Conservation (phyloP, 83 land plant species). For the Picea abies region DNA sequence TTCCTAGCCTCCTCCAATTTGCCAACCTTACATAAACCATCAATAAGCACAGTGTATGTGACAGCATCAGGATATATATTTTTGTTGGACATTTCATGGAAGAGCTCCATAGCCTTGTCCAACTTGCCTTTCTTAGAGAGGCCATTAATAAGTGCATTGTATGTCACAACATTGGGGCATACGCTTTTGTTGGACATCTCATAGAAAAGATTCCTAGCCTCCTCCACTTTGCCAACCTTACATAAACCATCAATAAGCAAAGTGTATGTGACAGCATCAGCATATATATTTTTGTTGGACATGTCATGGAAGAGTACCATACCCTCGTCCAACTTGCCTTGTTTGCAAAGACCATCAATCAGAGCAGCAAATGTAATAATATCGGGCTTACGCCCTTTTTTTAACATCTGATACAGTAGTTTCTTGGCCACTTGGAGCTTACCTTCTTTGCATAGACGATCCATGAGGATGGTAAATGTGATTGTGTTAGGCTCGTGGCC, state of each 20-base stretch:
- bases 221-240: slow-evolving; percentile 38
- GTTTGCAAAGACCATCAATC: slow-evolving; percentile 28
- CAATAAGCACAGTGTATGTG: slow-evolving; percentile 22
- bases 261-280: slow-evolving; percentile 45
- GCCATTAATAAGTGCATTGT: slow-evolving; percentile 47
- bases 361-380: slow-evolving; percentile 16
- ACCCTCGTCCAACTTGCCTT: slow-evolving; percentile 17
- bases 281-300: slow-evolving; percentile 1
- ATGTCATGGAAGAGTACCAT: slow-evolving; percentile 13
- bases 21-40: slow-evolving; percentile 25
- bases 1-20: slow-evolving; percentile 16
- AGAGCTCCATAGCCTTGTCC: slow-evolving; percentile 33
- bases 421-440: slow-evolving; percentile 1
- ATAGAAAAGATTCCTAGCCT: slow-evolving; percentile 54
- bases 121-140: slow-evolving; percentile 62
- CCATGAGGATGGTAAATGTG: slow-evolving; percentile 24
- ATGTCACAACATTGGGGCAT: slow-evolving; percentile 34
- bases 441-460: slow-evolving; percentile 8
- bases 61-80: slow-evolving; percentile 11
- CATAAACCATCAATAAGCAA: slow-evolving; percentile 51
- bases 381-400: slow-evolving; percentile 15
- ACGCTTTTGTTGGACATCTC: slow-evolving; percentile 47
- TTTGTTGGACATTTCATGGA: too few species aligned
- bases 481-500: slow-evolving; percentile 26
- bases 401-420: slow-evolving; percentile 21